Base-by-base conservation (phyloP, 2,329 filamentous ascomycete species). In the Clonostachys rhizophaga region DNA sequence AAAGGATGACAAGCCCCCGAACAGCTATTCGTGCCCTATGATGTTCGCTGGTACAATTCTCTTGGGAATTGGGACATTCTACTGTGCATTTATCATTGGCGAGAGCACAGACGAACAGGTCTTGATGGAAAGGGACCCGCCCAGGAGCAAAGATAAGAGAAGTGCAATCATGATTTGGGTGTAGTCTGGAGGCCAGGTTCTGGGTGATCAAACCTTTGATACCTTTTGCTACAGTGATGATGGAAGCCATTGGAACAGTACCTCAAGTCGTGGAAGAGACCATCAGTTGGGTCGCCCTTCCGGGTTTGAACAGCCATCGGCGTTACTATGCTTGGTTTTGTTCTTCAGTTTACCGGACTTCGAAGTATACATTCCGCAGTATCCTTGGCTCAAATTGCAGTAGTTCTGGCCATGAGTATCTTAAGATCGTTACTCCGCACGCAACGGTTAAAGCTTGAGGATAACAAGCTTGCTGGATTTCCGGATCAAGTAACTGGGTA, bases 151-250 rank as follows among this genome's bases (percentile, higher is more conserved):
- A 9, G 6, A 6, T 30, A 13, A 17, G 11, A 12, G 8, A 39
- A 3, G 16, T 14, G 11, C 36, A 14, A 14, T 17, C 8, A 39
- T 17, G 11, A 17, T 39, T 39, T 57, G 55, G 55, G 40, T 58
- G 6, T 54, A 58, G 30, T 55, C 55, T 2, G 56, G 56, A 1
- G 45, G 43, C 4, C 54, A 57, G 13, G 45, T 48, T n/a, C 49
- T 57, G 5, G 55, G 54, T 6, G 56, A 58, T 35, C 56, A 58
- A 33, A 57, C 35, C 13, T 58, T 58, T 24, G 53, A 54, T n/a
- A 36, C 56, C 4, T 58, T 54, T 42, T 49, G 46, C 5, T 51
- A 52, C 37, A 41, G 49, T 9, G 56, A 58, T 35, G 40, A 42
- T 5, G 42, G 43, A 11, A 24, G 16, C n/a, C 36, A 39, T 14